A percentile compares a stretch with the other conserved stretches of the same genome.
phyloP scores from a whole-genome alignment of 2,329 filamentous ascomycete genomes.

The Dactylonectria estremocensis region DNA sequence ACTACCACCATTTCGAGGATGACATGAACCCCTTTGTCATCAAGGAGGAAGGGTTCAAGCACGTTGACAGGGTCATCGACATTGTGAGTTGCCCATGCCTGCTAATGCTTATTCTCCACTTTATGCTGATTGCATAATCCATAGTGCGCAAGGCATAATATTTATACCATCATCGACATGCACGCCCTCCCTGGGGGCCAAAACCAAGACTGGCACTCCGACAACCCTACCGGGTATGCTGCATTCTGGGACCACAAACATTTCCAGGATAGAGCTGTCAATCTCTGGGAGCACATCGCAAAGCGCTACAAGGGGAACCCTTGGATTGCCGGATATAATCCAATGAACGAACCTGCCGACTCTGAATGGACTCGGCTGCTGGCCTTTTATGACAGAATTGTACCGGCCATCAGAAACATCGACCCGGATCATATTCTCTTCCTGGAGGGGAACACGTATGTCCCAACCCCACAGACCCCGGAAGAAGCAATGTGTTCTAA shows the following conservation, averaged over 20 bases:
- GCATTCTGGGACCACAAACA: conserved; percentile 63
- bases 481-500: conserved; percentile 10
- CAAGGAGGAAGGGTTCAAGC: conserved; percentile 65
- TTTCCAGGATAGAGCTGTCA: conserved; percentile 60
- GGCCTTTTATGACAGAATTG: conserved; percentile 58
- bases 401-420: conserved; percentile 55
- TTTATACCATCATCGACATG: conserved; percentile 62
- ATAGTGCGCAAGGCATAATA: conserved; percentile 56
- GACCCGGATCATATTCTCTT: conserved; percentile 65
- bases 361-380: conserved; percentile 53
- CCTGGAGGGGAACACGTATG: conserved; percentile 67
- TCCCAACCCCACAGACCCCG: conserved; percentile 58
- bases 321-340: conserved; percentile 59
- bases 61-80: conserved; percentile 64
- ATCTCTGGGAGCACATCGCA: conserved; percentile 60
- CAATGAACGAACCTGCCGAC: conserved; percentile 51
- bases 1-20: conserved; percentile 70
- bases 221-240: conserved; percentile 55
- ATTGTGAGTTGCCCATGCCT: conserved; percentile 40
- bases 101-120: background rate
- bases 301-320: conserved; percentile 58
- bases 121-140: background rate
- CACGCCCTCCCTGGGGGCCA: conserved; percentile 62
- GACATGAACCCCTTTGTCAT: conserved; percentile 65
- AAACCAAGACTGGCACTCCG: conserved; percentile 64